A percentile compares a stretch with the other conserved stretches of the same genome.
phyloP scores from a whole-genome alignment of 202 grass and related monocot species.

The Schoenoplectus tabernaemontani region DNA sequence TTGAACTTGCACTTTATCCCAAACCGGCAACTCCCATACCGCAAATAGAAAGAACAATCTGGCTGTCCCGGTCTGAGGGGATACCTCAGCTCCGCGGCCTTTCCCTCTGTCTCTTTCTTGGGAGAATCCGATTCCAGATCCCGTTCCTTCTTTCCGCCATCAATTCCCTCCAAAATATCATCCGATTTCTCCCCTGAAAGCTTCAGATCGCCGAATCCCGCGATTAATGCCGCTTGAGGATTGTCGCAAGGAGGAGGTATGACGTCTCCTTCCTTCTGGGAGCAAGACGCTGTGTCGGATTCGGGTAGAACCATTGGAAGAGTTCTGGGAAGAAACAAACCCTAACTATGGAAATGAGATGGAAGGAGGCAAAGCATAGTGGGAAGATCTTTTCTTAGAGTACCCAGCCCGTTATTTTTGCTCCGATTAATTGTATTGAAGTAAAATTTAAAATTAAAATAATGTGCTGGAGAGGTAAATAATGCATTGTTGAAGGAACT shows the following conservation, averaged over 20 bases:
- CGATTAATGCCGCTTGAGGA: background rate
- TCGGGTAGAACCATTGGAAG: background rate
- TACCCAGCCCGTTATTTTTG: no score
- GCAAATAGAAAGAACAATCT: conserved; percentile 57
- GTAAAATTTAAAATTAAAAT: no score
- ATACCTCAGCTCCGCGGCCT: conserved; percentile 32
- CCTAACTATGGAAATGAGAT: conserved; percentile 19
- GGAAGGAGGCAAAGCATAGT: background rate
- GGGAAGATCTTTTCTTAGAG: no score
- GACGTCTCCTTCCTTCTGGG: background rate
- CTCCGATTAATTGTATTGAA: background rate
- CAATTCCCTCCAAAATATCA: background rate
- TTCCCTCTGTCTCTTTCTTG: background rate
- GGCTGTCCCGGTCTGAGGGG: conserved; percentile 45
- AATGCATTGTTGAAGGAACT: no score
- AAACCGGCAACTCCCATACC: conserved; percentile 62
- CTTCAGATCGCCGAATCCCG: conserved; percentile 17
- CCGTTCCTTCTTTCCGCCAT: conserved; percentile 1
- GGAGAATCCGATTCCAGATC: conserved; percentile 1
- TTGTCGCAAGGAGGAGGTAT: background rate
- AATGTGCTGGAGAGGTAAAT: no score
- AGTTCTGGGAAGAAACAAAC: background rate
- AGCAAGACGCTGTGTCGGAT: background rate
- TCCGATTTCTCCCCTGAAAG: conserved; percentile 5
- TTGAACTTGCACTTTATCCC: conserved; percentile 86